Base-by-base conservation (phyloP, 441 rosid genomes). In the Lepidium campestre region DNA sequence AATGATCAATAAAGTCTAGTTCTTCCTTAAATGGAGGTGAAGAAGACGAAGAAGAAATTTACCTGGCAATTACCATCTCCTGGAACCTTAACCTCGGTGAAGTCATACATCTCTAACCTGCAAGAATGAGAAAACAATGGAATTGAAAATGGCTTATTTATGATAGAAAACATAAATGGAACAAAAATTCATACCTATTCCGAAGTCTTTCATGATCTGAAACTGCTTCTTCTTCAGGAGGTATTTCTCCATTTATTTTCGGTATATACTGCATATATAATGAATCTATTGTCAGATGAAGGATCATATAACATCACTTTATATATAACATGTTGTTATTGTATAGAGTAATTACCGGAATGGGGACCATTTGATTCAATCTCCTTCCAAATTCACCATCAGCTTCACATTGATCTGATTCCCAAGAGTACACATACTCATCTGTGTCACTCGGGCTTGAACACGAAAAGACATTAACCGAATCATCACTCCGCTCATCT, bases 61-160 rank as follows among this genome's bases (percentile, higher is more conserved):
- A 86, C 89, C 87, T 86, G 92, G 70, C 88, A 85, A 63, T 85
- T 82, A 44, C 90, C 90, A 79, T 85, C 90, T 15, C 90, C 90
- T 62, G 78, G 80, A 62, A 85, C 90, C 75, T 79, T 84, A 58
- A 65, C 72, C 81, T 84, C 89, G 5, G 72, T 70, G 17, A 84
- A 80, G 48, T 72, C 79, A 46, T 75, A 79, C 68, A 71, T 22
- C 75, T 82, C 81, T 76, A 84, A 80, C 70, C 89, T 84, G 67
- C 29, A 70, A 63, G 18, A 20, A 67, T 56, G 15, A 0, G 32
- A 12, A 44, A 15, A 23, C n/a, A 23, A 65, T 57, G 48, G 52
- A 57, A 70, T 37, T 62, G 42, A 76, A 36, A 49, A 57, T 59
- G 52, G 47, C 37, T 53, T 29, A 11, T 10, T 34, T 29, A 41